Percentiles rank a stretch among this genome's conserved stretches.
These are phyloP conservation scores for Nemania sp. DNA, from an alignment of 2,329 filamentous ascomycete species.

Conservation along the genomic window DNA sequence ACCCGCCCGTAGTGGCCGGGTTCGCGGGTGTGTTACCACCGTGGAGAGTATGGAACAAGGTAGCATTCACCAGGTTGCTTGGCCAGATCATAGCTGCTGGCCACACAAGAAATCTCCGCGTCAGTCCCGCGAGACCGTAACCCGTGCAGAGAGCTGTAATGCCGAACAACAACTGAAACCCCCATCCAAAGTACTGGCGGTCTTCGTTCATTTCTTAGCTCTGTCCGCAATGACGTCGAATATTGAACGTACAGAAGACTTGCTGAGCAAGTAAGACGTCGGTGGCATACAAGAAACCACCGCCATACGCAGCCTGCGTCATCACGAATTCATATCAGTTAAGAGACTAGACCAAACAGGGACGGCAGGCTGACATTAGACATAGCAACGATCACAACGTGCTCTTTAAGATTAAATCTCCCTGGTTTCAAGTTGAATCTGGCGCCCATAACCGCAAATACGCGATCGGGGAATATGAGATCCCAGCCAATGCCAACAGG, in stretches of 20 bases:
- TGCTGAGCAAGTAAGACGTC: slow-evolving; percentile 55
- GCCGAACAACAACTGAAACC: slow-evolving; percentile 62
- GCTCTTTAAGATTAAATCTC: slow-evolving; percentile 45
- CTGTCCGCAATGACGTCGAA: not conserved
- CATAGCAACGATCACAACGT: slow-evolving; percentile 58
- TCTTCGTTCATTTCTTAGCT: slow-evolving; percentile 35
- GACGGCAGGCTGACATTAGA: slow-evolving; percentile 55
- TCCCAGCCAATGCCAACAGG: slow-evolving; percentile 46
- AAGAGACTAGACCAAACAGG: not conserved
- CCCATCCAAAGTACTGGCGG: slow-evolving; percentile 59
- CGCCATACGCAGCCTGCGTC: slow-evolving; percentile 57
- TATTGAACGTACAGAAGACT: slow-evolving; percentile 48
- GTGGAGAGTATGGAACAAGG: slow-evolving; percentile 67
- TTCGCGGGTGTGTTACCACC: slow-evolving; percentile 59
- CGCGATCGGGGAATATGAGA: slow-evolving; percentile 40
- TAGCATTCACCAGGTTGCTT: slow-evolving; percentile 59
- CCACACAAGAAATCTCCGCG: slow-evolving; percentile 61
- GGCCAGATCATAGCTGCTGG: slow-evolving; percentile 70
- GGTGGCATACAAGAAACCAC: slow-evolving; percentile 60
- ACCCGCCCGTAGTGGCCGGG: slow-evolving; percentile 56
- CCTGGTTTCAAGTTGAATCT: slow-evolving; percentile 46
- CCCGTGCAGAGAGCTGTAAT: slow-evolving; percentile 66
- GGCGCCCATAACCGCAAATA: slow-evolving; percentile 40
- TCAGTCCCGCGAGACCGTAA: slow-evolving; percentile 64
- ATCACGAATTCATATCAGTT: slow-evolving; percentile 7